Percentiles rank a stretch among this genome's conserved stretches.
These are phyloP conservation scores for Cymodocea nodosa DNA, from an alignment of 116 monocot species.

Conservation along the genomic window DNA sequence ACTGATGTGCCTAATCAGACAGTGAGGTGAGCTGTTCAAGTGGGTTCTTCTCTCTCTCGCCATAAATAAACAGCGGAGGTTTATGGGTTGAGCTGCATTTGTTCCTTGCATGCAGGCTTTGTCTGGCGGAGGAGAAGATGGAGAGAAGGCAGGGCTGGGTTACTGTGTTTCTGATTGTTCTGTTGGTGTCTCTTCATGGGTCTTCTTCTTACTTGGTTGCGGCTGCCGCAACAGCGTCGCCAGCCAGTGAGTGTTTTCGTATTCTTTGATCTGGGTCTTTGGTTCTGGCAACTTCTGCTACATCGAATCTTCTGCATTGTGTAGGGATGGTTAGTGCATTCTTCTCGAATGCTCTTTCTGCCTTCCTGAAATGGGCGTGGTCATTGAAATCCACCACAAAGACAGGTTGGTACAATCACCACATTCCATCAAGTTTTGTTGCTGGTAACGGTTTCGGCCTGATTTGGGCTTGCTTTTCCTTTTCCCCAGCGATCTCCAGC, in stretches of 20 bases:
- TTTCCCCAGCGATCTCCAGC: conserved; percentile 22
- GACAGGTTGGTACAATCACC: conserved; percentile 15
- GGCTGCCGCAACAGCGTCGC: conserved; percentile 6
- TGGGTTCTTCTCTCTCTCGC: neutral
- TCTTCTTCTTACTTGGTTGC: conserved; percentile 3
- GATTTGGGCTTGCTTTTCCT: neutral
- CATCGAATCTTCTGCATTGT: conserved; percentile 4
- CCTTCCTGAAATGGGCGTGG: conserved; percentile 59
- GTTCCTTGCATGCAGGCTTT: neutral
- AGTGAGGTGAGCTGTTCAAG: neutral
- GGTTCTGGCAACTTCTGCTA: neutral
- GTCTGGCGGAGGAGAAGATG: neutral
- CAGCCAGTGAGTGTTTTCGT: conserved; percentile 15
- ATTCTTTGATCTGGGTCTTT: neutral
- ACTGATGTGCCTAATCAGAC: neutral
- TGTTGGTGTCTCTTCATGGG: neutral
- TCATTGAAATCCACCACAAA: conserved; percentile 47
- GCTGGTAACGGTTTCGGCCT: neutral
- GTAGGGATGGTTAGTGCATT: conserved; percentile 42
- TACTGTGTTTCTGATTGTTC: neutral
- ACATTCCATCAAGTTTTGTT: neutral
- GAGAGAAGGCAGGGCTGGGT: neutral
- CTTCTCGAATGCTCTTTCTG: conserved; percentile 41
- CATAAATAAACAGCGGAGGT: neutral
- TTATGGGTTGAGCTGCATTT: neutral